Base-by-base conservation (phyloP, 805 yeast species). In the Wickerhamomyces mucosus region DNA sequence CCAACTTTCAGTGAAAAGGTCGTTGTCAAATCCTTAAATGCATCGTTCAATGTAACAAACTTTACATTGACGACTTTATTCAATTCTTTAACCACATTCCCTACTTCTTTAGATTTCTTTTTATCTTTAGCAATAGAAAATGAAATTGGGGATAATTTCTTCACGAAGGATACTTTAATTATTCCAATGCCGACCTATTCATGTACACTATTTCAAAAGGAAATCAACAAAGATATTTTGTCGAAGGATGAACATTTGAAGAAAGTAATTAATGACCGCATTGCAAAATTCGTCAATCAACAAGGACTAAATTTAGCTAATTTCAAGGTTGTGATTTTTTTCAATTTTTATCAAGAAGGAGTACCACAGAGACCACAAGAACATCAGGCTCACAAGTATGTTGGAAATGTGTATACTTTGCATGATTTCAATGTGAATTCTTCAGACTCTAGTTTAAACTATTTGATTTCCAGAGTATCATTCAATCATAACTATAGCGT, bases 331-430 rank as follows among this genome's bases (percentile, higher is more conserved):
- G 27, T 45, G 12, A 38, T 48, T 15, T 17, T 40, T 4, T 39
- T 43, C 32, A 43, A 40, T 29, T 41, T 31, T 21, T 44, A 35
- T 28, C 49, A 46, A 22, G 50, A 45, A 27, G 48, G 49, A 18
- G 34, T 36, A 5, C 45, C 50, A 2, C 42, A 41, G 7, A 40
- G 42, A 29, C 49, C 46, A 8, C 43, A 43, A 25, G 50, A 46
- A 22, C 33, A 43, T 27, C 49, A 42, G 21, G 21, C 40, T 5
- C 46, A 42, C 24, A 48, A 43, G 26, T 48, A 46, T 21, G 51
- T 48, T 14, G 53, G 52, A 4, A 48, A 47, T 18, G 30, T 47
- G 15, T 41, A 45, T 20, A 38, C 45, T 7, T 18, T 47, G 3
- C 43, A 35, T 23, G 31, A 38, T 6, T 44, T 47, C 33, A 36